Evolutionary conservation across 192 early-diverging fungal genomes (phyloP).

Genomic region (Nowakowskiella sp.): DNA sequence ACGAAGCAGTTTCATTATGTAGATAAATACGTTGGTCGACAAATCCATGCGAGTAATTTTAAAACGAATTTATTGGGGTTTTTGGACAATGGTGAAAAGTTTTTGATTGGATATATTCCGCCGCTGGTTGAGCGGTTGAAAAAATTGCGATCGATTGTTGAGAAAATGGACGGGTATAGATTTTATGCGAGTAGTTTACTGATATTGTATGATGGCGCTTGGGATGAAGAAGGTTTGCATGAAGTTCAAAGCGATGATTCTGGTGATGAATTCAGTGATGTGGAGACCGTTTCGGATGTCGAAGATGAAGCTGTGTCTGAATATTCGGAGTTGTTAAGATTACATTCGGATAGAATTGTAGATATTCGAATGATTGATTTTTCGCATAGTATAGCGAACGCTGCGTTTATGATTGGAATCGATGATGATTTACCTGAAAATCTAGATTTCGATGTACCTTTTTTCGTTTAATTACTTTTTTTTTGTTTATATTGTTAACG

Average conservation of each 20-base stretch:
- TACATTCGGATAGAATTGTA: constrained; percentile 32
- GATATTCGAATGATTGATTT: constrained; percentile 96
- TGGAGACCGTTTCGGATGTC: no score
- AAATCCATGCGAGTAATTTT: constrained; percentile 70
- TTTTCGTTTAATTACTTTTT: no score
- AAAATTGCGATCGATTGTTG: constrained; percentile 66
- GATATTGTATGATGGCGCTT: constrained; percentile 85
- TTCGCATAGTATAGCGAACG: constrained; percentile 73
- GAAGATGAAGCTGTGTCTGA: constrained; percentile 6
- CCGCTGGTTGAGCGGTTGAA: constrained; percentile 64
- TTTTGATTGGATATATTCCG: constrained; percentile 74
- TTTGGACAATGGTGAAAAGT: constrained; percentile 73
- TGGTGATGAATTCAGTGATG: no score
- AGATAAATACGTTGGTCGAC: constrained; percentile 94
- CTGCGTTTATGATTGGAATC: constrained; percentile 35
- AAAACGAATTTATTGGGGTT: constrained; percentile 69
- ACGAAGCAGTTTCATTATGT: constrained; percentile 71
- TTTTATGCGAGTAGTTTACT: constrained; percentile 88
- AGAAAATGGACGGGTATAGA: constrained; percentile 67
- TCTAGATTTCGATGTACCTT: no score
- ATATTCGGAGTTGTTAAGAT: not conserved
- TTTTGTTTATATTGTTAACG: no score
- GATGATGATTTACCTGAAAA: constrained; percentile 30
- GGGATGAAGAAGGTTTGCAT: constrained; percentile 15
- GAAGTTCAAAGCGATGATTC: no score